Evolutionary conservation across 1,284 basidiomycete genomes (phyloP).

Genomic region (Pseudozyma pruni): DNA sequence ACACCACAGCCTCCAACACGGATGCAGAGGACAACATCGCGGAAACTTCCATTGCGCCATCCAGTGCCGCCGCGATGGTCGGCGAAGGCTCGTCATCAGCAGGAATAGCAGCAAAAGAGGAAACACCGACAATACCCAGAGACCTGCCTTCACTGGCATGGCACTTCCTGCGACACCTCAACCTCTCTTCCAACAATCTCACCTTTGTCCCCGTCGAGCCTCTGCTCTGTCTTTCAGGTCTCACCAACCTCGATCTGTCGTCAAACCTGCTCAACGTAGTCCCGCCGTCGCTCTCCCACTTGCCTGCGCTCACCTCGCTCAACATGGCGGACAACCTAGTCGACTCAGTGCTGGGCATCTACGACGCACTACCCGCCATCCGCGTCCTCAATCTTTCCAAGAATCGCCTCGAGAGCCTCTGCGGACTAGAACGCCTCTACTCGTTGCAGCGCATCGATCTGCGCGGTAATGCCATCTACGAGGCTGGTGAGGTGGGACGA

Average conservation of each 20-base stretch:
- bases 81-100: no score
- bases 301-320: slow-evolving; percentile 83
- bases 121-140: slow-evolving; percentile 70
- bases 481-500: slow-evolving; percentile 85
- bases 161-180: slow-evolving; percentile 81
- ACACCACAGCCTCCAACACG: slow-evolving; percentile 2
- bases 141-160: slow-evolving; percentile 77
- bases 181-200: slow-evolving; percentile 82
- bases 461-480: slow-evolving; percentile 82
- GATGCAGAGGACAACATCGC: slow-evolving; percentile 4
- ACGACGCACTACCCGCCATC: slow-evolving; percentile 46
- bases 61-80: not conserved
- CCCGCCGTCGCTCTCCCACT: slow-evolving; percentile 78
- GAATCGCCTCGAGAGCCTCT: slow-evolving; percentile 91
- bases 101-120: slow-evolving; percentile 67
- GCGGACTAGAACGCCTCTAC: slow-evolving; percentile 86
- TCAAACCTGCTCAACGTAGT: slow-evolving; percentile 69
- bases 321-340: slow-evolving; percentile 96
- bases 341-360: slow-evolving; percentile 85
- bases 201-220: slow-evolving; percentile 78
- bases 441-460: slow-evolving; percentile 87
- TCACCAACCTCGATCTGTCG: slow-evolving; percentile 68
- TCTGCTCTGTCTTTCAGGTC: slow-evolving; percentile 71
- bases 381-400: slow-evolving; percentile 58
- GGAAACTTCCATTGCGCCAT: not conserved